Percentiles rank a stretch among this genome's conserved stretches.
These are phyloP conservation scores for Penicillium hesseltinei DNA, from an alignment of 2,329 filamentous ascomycete genomes.

Conservation along the genomic window DNA sequence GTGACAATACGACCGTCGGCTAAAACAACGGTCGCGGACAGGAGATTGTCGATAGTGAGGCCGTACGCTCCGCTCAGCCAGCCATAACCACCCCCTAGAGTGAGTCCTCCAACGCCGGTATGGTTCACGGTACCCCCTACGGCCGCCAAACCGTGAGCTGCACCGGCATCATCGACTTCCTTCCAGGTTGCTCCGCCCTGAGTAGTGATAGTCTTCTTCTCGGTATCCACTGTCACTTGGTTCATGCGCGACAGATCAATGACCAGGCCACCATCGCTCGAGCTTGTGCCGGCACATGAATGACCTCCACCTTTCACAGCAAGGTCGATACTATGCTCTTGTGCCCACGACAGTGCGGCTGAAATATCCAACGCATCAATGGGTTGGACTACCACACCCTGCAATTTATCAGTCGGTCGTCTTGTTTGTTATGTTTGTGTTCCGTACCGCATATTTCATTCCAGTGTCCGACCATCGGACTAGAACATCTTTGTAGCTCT, in stretches of 20 bases:
- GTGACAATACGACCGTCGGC: constrained; percentile 41
- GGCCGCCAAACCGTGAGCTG: constrained; percentile 54
- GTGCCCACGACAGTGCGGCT: constrained; percentile 47
- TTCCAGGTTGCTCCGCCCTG: constrained; percentile 57
- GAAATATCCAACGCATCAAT: constrained; percentile 43
- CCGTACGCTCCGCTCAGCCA: constrained; percentile 56
- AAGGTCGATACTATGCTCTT: constrained; percentile 29
- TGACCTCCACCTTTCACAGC: constrained; percentile 39
- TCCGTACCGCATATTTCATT: constrained; percentile 29
- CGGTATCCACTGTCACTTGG: constrained; percentile 49
- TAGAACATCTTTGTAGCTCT: constrained; percentile 24
- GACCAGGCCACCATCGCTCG: constrained; percentile 55
- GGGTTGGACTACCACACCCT: constrained; percentile 50
- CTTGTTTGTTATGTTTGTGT: background rate
- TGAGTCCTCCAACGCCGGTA: constrained; percentile 61
- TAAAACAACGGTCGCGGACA: constrained; percentile 40
- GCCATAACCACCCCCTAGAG: constrained; percentile 59
- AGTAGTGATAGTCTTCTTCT: constrained; percentile 47
- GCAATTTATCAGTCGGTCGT: background rate
- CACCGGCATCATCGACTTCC: constrained; percentile 55
- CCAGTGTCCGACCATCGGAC: constrained; percentile 35
- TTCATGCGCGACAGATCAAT: constrained; percentile 57
- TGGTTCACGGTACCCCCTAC: constrained; percentile 63
- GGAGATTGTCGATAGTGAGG: constrained; percentile 53
- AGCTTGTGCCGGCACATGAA: constrained; percentile 55